Evolutionary conservation across 306 rosid genomes (phyloP).

Genomic region (Prunus mume): DNA sequence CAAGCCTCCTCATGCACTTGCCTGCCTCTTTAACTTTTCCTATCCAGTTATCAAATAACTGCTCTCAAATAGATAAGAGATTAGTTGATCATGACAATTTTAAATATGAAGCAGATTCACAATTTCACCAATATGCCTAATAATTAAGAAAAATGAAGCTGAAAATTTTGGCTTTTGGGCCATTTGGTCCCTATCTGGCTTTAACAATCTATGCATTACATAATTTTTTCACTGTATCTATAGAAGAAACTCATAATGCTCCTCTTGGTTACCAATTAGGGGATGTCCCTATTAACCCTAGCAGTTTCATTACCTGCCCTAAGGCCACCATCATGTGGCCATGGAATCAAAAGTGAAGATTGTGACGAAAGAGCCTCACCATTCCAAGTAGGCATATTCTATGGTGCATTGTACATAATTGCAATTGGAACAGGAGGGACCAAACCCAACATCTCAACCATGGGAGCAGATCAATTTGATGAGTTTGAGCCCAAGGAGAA

Average conservation of each 20-base stretch:
- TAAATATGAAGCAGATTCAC: background rate
- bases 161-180: no score
- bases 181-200: no score
- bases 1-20: background rate
- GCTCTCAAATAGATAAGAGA: no score
- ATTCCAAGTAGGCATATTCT: conserved; percentile 59
- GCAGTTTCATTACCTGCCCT: conserved; percentile 60
- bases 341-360: conserved; percentile 18
- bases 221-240: background rate
- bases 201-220: background rate
- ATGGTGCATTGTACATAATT: conserved; percentile 54
- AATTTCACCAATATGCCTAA: background rate
- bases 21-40: background rate
- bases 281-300: conserved; percentile 64
- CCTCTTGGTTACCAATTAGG: conserved; percentile 30
- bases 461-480: conserved; percentile 93
- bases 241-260: background rate
- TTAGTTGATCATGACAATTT: background rate
- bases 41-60: background rate
- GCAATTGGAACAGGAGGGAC: conserved; percentile 85
- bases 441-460: conserved; percentile 83
- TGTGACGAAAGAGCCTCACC: conserved; percentile 48
- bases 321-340: conserved; percentile 59
- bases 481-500: conserved; percentile 67
- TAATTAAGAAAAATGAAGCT: background rate